Conservation (phyloP, 441 rosid species). For the Hura crepitans region DNA sequence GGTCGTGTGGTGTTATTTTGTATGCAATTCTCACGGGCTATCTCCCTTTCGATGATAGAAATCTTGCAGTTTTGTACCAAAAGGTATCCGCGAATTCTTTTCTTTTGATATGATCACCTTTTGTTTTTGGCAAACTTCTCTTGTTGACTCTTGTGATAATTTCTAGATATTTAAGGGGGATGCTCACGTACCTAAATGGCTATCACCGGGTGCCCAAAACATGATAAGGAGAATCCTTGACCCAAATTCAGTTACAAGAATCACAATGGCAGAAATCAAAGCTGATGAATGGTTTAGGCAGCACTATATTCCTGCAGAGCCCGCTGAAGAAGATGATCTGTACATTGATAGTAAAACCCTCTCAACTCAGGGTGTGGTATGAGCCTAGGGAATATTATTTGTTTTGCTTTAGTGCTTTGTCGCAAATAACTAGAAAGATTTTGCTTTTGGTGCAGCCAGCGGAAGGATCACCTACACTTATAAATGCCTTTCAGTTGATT, state of each 20-base stretch:
- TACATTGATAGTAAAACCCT: slow-evolving; percentile 45
- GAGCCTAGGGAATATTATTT: slow-evolving; percentile 15
- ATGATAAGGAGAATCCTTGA: slow-evolving; percentile 77
- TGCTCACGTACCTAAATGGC: slow-evolving; percentile 72
- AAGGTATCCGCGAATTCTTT: slow-evolving; percentile 45
- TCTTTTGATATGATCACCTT: neutral
- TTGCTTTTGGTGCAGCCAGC: slow-evolving; percentile 27
- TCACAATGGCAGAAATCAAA: slow-evolving; percentile 63
- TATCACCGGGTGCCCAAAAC: slow-evolving; percentile 72
- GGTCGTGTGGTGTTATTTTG: slow-evolving; percentile 94
- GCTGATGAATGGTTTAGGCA: slow-evolving; percentile 75
- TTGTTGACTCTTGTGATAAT: slow-evolving; percentile 6
- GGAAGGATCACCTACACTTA: slow-evolving; percentile 46
- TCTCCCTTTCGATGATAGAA: slow-evolving; percentile 89
- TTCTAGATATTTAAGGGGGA: slow-evolving; percentile 90
- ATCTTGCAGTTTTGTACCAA: slow-evolving; percentile 83
- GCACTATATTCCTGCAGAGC: slow-evolving; percentile 53
- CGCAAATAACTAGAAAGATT: slow-evolving; percentile 10
- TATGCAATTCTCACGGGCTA: slow-evolving; percentile 78
- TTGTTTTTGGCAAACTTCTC: neutral
- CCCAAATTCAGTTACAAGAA: slow-evolving; percentile 71
- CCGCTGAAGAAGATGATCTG: slow-evolving; percentile 61
- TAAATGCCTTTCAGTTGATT: slow-evolving; percentile 89
- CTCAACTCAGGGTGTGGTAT: slow-evolving; percentile 56
- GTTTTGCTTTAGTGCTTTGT: neutral